Percentiles rank a stretch among this genome's conserved stretches.
phyloP scores from a whole-genome alignment of 2,329 filamentous ascomycete genomes.

The Cryphonectria carpinicola region DNA sequence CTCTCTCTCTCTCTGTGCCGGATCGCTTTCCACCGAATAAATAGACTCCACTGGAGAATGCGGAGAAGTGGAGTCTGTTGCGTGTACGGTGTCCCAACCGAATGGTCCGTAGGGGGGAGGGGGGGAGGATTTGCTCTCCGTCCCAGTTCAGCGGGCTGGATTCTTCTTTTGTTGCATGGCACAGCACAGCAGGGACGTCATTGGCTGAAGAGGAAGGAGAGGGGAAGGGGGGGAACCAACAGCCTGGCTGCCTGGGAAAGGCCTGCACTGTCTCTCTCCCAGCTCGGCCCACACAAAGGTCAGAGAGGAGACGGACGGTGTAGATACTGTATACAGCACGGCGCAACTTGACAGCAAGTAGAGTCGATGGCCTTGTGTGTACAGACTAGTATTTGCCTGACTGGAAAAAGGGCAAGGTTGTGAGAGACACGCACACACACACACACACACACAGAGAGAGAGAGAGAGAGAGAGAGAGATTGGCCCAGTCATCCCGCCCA shows the following conservation, averaged over 20 bases:
- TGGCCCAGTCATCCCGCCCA: background rate
- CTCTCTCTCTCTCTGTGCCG: background rate
- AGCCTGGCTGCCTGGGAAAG: background rate
- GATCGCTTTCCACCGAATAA: background rate
- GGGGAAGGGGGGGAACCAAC: background rate
- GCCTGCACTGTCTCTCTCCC: constrained; percentile 1
- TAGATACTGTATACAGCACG: background rate
- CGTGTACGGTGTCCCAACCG: constrained; percentile 9
- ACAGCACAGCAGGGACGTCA: background rate
- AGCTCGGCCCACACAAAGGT: background rate
- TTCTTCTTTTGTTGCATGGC: background rate
- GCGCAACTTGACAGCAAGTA: background rate
- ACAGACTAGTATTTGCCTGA: background rate
- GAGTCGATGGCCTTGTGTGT: constrained; percentile 7
- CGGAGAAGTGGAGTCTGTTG: constrained; percentile 13
- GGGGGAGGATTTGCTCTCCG: background rate
- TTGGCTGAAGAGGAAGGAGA: constrained; percentile 5
- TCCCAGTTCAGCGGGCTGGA: constrained; percentile 7
- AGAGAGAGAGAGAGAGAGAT: no score
- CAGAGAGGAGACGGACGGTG: background rate
- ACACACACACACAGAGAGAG: no score
- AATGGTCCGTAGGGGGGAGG: background rate
- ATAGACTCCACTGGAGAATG: background rate
- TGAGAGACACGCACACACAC: no score
- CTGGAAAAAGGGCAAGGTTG: background rate